Conservation (phyloP, 176 grass and related monocot species). For the Oryza glumipatula region DNA sequence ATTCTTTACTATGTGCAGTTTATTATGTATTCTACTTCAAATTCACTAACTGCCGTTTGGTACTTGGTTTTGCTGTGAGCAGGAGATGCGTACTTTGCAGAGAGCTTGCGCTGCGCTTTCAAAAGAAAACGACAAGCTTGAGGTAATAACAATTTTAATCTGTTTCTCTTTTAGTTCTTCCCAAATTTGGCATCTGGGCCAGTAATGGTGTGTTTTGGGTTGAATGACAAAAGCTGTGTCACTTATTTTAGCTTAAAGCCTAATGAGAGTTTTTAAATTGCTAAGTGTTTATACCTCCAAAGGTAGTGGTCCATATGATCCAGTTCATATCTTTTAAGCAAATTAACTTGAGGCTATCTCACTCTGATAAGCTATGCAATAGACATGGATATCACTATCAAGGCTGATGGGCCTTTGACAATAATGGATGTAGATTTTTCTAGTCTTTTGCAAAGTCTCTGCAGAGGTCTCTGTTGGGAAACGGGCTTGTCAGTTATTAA, state of each 20-base stretch:
- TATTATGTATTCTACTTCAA: not conserved
- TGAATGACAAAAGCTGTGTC: constrained; percentile 28
- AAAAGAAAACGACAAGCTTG: constrained; percentile 59
- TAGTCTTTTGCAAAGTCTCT: not conserved
- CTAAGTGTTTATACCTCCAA: constrained; percentile 13
- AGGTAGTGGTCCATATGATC: constrained; percentile 30
- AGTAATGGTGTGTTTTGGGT: constrained; percentile 19
- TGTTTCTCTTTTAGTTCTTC: constrained; percentile 10
- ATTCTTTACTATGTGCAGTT: not conserved
- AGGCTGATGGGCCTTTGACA: not conserved
- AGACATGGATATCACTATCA: not conserved
- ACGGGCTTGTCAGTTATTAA: constrained; percentile 12
- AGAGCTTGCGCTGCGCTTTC: constrained; percentile 48
- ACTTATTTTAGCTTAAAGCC: constrained; percentile 51
- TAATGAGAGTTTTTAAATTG: constrained; percentile 42
- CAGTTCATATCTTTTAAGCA: constrained; percentile 25
- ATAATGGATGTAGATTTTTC: not conserved
- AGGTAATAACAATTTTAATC: constrained; percentile 44
- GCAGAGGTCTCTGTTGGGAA: not conserved
- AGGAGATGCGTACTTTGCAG: constrained; percentile 58
- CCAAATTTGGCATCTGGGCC: constrained; percentile 35
- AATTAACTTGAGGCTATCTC: constrained; percentile 42
- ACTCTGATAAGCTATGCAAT: not conserved
- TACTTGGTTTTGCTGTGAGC: constrained; percentile 34
- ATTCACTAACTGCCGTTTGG: not conserved